Conservation (phyloP, 148 eudicot genomes). For the Talinum fruticosum region DNA sequence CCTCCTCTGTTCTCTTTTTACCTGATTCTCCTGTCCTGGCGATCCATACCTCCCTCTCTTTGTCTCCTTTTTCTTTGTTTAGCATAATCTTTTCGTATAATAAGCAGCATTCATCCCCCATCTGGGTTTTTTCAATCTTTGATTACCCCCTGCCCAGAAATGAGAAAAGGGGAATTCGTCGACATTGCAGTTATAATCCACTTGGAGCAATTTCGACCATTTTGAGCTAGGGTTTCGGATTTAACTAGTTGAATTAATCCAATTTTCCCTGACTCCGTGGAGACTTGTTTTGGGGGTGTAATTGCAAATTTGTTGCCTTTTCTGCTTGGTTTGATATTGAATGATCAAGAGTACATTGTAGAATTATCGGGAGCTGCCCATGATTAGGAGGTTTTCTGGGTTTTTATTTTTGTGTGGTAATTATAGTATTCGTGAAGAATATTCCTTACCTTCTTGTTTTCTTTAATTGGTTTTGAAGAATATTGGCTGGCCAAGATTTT, state of each 20-base stretch:
- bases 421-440: neutral
- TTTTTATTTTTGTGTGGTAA: constrained; percentile 11
- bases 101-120: constrained; percentile 4
- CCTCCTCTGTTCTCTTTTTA: neutral
- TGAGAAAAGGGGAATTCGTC: neutral
- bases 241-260: constrained; percentile 10
- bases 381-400: neutral
- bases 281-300: neutral
- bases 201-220: constrained; percentile 2
- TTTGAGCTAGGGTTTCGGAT: constrained; percentile 20
- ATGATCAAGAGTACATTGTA: neutral
- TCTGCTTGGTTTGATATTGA: neutral
- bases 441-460: neutral
- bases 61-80: neutral
- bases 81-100: neutral
- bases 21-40: neutral
- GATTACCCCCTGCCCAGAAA: neutral
- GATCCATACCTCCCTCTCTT: constrained; percentile 7
- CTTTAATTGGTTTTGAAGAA: neutral
- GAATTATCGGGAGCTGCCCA: neutral
- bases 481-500: neutral
- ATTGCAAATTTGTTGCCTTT: constrained; percentile 6
- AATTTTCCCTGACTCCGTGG: constrained; percentile 4
- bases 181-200: constrained; percentile 16
- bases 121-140: neutral